phyloP scores from a whole-genome alignment of 2,329 filamentous ascomycete species.

The Sporothrix euskadiensis region DNA sequence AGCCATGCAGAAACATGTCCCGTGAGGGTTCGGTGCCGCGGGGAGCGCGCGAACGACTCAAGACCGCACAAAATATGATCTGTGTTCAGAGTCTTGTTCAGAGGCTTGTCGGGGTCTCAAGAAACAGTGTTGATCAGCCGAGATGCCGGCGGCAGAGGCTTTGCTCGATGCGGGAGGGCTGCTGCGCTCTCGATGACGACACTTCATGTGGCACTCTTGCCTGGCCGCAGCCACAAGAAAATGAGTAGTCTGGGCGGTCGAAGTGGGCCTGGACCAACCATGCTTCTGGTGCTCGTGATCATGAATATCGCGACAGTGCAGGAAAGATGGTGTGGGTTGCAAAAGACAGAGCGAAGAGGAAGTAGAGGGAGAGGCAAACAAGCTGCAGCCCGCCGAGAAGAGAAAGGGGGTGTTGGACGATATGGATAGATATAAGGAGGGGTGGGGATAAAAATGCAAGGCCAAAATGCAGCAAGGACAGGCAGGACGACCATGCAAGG shows the following conservation, averaged over 20 bases:
- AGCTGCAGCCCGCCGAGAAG: constrained; percentile 1
- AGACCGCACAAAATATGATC: not conserved
- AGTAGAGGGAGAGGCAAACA: not conserved
- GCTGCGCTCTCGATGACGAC: constrained; percentile 21
- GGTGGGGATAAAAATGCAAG: not conserved
- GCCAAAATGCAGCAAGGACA: not conserved
- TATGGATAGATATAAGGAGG: not conserved
- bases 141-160: not conserved
- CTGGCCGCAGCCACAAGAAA: not conserved
- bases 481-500: constrained; percentile 22
- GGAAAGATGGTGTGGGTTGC: not conserved
- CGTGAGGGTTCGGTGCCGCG: constrained; percentile 6
- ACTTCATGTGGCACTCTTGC: not conserved
- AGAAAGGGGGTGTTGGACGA: constrained; percentile 14
- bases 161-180: not conserved
- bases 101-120: not conserved
- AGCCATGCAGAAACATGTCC: not conserved
- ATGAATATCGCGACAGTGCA: not conserved
- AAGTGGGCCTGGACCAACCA: constrained; percentile 3
- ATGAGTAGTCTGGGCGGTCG: not conserved
- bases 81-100: not conserved
- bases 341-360: not conserved
- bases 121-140: constrained; percentile 19
- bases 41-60: constrained; percentile 14
- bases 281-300: constrained; percentile 19